phyloP scores from a whole-genome alignment of 2,329 filamentous ascomycete species.

The Xylariaceae sp. region DNA sequence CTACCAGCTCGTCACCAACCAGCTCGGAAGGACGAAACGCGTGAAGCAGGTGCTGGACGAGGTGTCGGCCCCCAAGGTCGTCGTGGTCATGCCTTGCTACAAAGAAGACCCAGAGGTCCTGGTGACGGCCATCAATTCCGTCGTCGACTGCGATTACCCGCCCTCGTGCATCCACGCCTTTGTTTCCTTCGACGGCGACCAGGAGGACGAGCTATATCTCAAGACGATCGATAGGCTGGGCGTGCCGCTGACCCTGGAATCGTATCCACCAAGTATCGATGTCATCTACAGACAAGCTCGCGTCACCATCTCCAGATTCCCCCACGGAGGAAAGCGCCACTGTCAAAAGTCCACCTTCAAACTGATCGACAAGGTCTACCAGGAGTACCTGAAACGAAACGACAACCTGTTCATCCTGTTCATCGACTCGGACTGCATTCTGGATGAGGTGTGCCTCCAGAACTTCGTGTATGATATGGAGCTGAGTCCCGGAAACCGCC shows the following conservation, averaged over 20 bases:
- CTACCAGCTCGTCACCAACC: conserved; percentile 82
- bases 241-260: conserved; percentile 66
- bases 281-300: conserved; percentile 74
- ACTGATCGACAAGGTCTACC: conserved; percentile 88
- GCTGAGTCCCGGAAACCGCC: conserved; percentile 82
- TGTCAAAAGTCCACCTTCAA: conserved; percentile 92
- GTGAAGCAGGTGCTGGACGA: conserved; percentile 83
- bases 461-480: conserved; percentile 99
- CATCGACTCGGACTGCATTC: conserved; percentile 94
- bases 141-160: conserved; percentile 91
- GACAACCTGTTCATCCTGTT: conserved; percentile 94
- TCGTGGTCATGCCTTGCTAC: conserved; percentile 96
- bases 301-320: conserved; percentile 85
- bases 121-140: conserved; percentile 79
- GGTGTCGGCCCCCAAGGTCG: conserved; percentile 80
- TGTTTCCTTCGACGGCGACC: conserved; percentile 86
- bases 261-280: conserved; percentile 85
- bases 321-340: conserved; percentile 86
- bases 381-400: conserved; percentile 75
- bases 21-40: conserved; percentile 70
- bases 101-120: conserved; percentile 82
- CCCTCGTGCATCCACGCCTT: conserved; percentile 90
- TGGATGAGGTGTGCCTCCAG: conserved; percentile 85
- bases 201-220: conserved; percentile 82
- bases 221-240: conserved; percentile 80